Base-by-base conservation (phyloP, 129 eudicot species). In the Apium graveolens region DNA sequence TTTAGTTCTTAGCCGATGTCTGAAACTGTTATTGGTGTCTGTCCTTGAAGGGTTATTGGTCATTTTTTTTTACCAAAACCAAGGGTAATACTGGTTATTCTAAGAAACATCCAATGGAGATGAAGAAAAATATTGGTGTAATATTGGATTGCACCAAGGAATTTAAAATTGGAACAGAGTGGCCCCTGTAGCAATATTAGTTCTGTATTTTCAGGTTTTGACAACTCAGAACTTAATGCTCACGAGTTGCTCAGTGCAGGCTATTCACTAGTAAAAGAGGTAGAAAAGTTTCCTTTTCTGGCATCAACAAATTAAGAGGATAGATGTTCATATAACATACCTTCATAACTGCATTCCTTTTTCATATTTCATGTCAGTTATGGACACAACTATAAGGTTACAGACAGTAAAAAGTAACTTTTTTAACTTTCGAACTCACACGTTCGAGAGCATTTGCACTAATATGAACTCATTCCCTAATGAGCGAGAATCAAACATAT, bases 211-310 rank as follows among this genome's bases (percentile, higher is more conserved):
- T 72, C 76, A 39, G 34, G 76, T 11, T 72, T 72, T 72, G 76
- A 72, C 76, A 72, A 72, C 76, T 72, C 76, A 72, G 26, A 72
- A 24, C 76, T 73, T 24, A 42, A 73, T 73, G 76, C 51, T 73
- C 32, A 32, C 21, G 72, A 66, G 72, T 14, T 66, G 41, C 72
- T 66, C 72, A 31, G 32, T 60, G 32, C 68, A 60, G 68, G 48
- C 49, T 71, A 71, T 4, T 73, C 24, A 71, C 75, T n/a, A 39
- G 75, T 37, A 38, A 41, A 71, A 71, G 46, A 37, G 24, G 75
- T 32, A 38, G 55, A n/a, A 39, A 42, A 20, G 21, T 72, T 72
- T 41, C 17, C 35, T 72, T 72, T 72, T 72, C 49, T 42, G 53
- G 32, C 26, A 72, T 72, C 32, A 57, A 55, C 63, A 57, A 57